Base-by-base conservation (phyloP, 768 basidiomycete genomes). In the Rhodotorula toruloides region DNA sequence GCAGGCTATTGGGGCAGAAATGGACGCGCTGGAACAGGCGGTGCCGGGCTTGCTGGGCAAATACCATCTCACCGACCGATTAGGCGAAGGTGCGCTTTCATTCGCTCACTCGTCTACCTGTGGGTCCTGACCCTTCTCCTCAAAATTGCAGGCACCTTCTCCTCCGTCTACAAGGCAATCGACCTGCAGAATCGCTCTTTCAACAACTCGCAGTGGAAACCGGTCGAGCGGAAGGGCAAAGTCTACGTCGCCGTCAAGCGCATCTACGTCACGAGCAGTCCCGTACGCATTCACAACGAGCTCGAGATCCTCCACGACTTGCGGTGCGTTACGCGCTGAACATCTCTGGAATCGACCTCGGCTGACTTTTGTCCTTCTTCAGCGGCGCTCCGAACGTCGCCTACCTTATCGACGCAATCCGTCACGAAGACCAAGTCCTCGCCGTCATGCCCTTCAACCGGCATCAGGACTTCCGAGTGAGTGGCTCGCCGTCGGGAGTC, bases 161-260 rank as follows among this genome's bases (percentile, higher is more conserved):
- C 94, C 0, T 92, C 92, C 16, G 96, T 99, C n/a, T 99, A 97
- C 83, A 96, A 98, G 74, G 96, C 93, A 0, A 77, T 93, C 69
- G 96, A 99, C 77, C 73, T 88, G 22, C 84, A 88, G 73, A 84
- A 90, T 72, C 52, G 55, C 16, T 72, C 73, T 56, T 79, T 82
- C 54, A 87, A 88, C 68, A 70, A 74, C 54, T 70, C 71, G 58
- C 90, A 85, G 86, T 83, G 74, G 68, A 46, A 36, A 12, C 62
- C 67, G 1, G 8, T 36, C 16, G n/a, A 71, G 39, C 84, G 58
- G 32, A 58, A 58, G 19, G 61, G 68, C 34, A 66, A 71, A 49
- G 77, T 87, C 10, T 91, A 87, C 73, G 92, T 98, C 46, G 96
- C 96, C 0, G 80, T 99, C 75, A 98, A 99, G 80, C 84, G 93